These are phyloP conservation scores for Cucurbitaria berberidis DNA, from an alignment of 2,329 filamentous ascomycete genomes.

Conservation along the genomic window DNA sequence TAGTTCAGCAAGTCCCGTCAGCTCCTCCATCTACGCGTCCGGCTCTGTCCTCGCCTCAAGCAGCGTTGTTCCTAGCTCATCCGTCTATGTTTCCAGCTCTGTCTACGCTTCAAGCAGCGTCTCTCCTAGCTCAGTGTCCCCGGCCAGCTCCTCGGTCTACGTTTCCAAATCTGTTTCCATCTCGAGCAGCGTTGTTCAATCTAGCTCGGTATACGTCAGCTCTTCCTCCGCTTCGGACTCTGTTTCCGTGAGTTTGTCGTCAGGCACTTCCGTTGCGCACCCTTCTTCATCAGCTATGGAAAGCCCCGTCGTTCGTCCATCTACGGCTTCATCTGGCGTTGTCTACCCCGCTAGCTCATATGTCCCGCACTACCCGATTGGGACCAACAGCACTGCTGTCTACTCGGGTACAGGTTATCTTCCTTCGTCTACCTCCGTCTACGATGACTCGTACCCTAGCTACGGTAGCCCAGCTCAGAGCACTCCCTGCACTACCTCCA, in stretches of 20 bases:
- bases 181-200: too few relatives aligned
- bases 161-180: too few relatives aligned
- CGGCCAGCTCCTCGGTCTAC: too few relatives aligned
- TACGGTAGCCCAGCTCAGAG: conserved; percentile 1
- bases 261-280: not conserved
- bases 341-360: conserved; percentile 3
- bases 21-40: not conserved
- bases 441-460: not conserved
- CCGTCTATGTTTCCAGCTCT: not conserved
- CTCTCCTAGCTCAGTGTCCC: not conserved
- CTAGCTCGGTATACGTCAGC: too few relatives aligned
- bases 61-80: not conserved
- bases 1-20: not conserved
- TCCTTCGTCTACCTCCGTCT: conserved; percentile 7
- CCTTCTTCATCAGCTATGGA: not conserved
- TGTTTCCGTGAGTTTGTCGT: not conserved
- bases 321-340: not conserved
- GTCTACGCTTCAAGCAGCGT: not conserved
- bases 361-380: not conserved
- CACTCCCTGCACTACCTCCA: conserved; percentile 12
- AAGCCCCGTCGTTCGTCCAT: not conserved
- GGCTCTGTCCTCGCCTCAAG: not conserved
- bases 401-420: conserved; percentile 8
- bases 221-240: not conserved
- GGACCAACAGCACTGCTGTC: conserved; percentile 6